Base-by-base conservation (phyloP, 805 yeast genomes). In the Spathaspora hagerdaliae region DNA sequence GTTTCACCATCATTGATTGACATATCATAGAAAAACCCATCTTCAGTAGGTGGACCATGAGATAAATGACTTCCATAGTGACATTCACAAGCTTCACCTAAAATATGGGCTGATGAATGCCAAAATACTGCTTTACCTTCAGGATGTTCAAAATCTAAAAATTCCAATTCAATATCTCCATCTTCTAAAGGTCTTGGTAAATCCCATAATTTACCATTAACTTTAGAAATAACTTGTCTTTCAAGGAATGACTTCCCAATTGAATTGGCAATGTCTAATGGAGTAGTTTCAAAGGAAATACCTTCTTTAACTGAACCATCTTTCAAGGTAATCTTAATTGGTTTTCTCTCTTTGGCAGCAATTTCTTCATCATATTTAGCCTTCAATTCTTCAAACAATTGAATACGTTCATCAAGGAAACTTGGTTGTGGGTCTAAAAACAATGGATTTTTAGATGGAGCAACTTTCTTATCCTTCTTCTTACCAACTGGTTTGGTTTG, bases 81-180 rank as follows among this genome's bases (percentile, higher is more conserved):
- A 67, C 97, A 85, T 73, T 94, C 99, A 74, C 96, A 87, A 41
- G 97, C 92, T 74, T 94, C 99, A 71, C 99, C 99, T 57, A 94
- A 74, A 45, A 94, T 92, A 71, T 94, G 99, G 43, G 99, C 99
- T 54, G 96, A 86, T 2, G 99, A 94, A 68, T 94, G 99, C 99
- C 99, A 94, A 73, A 94, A 94, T 32, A 92, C 98, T 53, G 83
- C 82, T 65, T 85, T 88, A 68, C 98, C 99, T 61, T 91, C 97
- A n/a, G 87, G 87, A 50, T 88, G 77, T 35, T 89, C 96, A 59
- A 94, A 94, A 63, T 91, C 97, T 63, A 89, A 79, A 59, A 90
- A 84, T 64, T 89, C 94, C 51, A 94, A 73, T 26, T 71, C 64
- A 48, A 79, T 74, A 49, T 79, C 85, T 10, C 67, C 69, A 29